Conservation (phyloP, 164 flowering plant species). For the Chimonanthus praecox region DNA sequence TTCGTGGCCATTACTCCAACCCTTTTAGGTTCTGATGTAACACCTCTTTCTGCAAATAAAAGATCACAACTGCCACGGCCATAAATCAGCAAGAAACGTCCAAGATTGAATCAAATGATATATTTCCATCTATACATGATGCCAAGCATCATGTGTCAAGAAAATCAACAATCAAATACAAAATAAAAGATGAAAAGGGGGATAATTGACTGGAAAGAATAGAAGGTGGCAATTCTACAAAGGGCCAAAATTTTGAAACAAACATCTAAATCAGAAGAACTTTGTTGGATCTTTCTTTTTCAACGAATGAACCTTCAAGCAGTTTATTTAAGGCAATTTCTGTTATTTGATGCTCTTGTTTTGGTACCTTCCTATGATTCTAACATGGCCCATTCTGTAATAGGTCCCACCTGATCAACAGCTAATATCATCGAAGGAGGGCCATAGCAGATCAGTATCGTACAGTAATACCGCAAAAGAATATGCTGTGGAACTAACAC, state of each 20-base stretch:
- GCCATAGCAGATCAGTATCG: not conserved
- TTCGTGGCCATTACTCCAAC: too few relatives aligned
- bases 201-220: conserved; percentile 3
- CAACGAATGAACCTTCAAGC: not conserved
- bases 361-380: not conserved
- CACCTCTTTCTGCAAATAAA: not conserved
- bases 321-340: not conserved
- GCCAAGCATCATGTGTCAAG: not conserved
- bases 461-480: too few relatives aligned
- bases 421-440: not conserved
- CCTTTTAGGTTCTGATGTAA: too few relatives aligned
- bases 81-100: not conserved
- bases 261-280: not conserved
- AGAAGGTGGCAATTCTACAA: conserved; percentile 5
- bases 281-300: not conserved
- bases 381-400: not conserved
- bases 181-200: not conserved
- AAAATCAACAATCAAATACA: not conserved
- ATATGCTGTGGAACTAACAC: not conserved
- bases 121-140: not conserved
- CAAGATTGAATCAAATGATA: not conserved
- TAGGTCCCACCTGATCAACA: not conserved
- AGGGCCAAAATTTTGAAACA: not conserved
- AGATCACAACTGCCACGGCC: not conserved
- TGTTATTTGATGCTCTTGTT: not conserved